phyloP scores from a whole-genome alignment of 257 asterid species.

The Nicotiana attenuata region DNA sequence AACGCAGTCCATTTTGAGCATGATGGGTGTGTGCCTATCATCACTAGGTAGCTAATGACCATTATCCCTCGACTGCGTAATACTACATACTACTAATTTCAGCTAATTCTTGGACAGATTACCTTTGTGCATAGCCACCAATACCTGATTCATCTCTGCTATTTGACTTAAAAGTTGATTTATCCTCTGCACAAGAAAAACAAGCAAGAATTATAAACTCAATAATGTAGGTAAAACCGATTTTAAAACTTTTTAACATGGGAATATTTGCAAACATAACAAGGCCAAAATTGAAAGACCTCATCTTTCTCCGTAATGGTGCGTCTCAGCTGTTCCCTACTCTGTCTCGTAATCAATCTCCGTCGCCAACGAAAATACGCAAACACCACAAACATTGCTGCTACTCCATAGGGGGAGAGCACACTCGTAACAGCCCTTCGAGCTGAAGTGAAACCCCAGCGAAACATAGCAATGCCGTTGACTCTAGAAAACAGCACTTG shows the following conservation, averaged over 20 bases:
- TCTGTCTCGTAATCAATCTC: neutral
- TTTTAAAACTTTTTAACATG: neutral
- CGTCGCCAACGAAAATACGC: conserved; percentile 21
- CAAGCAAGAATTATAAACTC: neutral
- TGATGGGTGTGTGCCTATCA: neutral
- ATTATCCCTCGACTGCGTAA: neutral
- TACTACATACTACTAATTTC: neutral
- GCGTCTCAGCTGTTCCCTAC: conserved; percentile 14
- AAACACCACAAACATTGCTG: conserved; percentile 15
- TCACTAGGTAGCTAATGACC: neutral
- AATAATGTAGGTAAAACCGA: neutral
- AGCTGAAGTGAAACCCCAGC: conserved; percentile 17
- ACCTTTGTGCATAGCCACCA: conserved; percentile 35
- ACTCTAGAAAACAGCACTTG: conserved; percentile 28
- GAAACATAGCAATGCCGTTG: neutral
- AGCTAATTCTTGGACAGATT: neutral
- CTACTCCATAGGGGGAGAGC: conserved; percentile 14
- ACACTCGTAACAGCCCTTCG: conserved; percentile 16
- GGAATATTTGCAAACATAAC: conserved; percentile 40
- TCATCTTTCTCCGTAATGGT: conserved; percentile 42
- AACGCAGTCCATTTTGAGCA: neutral
- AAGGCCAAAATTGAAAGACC: conserved; percentile 12
- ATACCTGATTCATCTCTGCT: conserved; percentile 55
- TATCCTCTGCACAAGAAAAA: conserved; percentile 48
- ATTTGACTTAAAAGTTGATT: conserved; percentile 55